A percentile compares a stretch with the other conserved stretches of the same genome.
Conservation (phyloP, 108 stramenopile species). For the Cylindrotheca closterium region DNA sequence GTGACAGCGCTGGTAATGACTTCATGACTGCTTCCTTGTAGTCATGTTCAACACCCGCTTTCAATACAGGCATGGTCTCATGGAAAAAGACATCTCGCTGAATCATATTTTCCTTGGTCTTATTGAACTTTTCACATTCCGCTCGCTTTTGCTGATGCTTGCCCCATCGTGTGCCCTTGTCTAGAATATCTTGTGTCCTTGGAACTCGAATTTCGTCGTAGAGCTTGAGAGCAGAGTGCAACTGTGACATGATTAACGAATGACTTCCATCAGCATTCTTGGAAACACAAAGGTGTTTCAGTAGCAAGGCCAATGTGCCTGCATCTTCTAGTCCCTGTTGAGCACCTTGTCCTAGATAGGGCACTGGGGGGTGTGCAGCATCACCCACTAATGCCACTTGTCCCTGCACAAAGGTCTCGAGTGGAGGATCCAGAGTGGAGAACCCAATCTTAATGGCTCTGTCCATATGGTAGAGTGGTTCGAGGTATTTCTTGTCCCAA, state of each 20-base stretch:
- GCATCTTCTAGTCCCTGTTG: slow-evolving; percentile 73
- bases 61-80: slow-evolving; percentile 54
- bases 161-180: slow-evolving; percentile 40
- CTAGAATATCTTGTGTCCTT: slow-evolving; percentile 42
- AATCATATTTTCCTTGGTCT: slow-evolving; percentile 49
- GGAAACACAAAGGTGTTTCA: slow-evolving; percentile 36
- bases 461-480: slow-evolving; percentile 31
- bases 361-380: slow-evolving; percentile 70
- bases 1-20: slow-evolving; percentile 1
- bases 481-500: slow-evolving; percentile 57
- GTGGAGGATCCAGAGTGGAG: slow-evolving; percentile 24
- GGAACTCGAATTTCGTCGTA: slow-evolving; percentile 55
- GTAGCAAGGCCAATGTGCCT: slow-evolving; percentile 44
- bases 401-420: slow-evolving; percentile 22
- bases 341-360: slow-evolving; percentile 71
- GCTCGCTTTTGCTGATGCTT: slow-evolving; percentile 64
- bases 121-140: slow-evolving; percentile 48
- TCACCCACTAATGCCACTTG: slow-evolving; percentile 57
- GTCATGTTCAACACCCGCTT: slow-evolving; percentile 55
- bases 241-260: slow-evolving; percentile 1
- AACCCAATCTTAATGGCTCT: slow-evolving; percentile 49
- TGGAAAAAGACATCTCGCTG: slow-evolving; percentile 56
- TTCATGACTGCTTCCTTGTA: slow-evolving; percentile 37
- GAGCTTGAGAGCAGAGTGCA: slow-evolving; percentile 28
- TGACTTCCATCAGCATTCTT: not conserved